Base-by-base conservation (phyloP, 2,329 filamentous ascomycete species). In the Penicillium sp. region DNA sequence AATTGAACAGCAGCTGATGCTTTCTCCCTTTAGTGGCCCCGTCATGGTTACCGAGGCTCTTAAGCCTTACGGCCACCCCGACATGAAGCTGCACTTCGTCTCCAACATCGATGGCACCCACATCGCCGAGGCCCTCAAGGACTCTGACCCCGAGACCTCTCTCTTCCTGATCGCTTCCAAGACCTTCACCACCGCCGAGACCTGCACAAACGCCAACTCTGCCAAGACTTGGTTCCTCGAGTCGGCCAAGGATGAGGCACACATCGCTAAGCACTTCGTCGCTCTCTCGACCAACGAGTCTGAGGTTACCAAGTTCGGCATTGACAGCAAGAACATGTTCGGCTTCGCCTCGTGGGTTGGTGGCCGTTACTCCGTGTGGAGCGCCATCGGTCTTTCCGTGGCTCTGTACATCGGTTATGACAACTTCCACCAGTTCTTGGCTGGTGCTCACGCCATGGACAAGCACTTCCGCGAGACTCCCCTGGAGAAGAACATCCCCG, bases 71-170 rank as follows among this genome's bases (percentile, higher is more conserved):
- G 90, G 91, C 49, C 88, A 91, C 74, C 85, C 87, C 60, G 88
- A 89, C 78, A 85, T 92, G 81, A 97, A 88, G 63, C 85, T 98
- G 46, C 93, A 98, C 84, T 99, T 99, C 71, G 95, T 99, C 67
- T 98, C 93, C 81, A 99, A 99, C 85, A 98, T 99, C 74, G 95
- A 99, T 75, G 95, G 95, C 66, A 99, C 95, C 54, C 95, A 99
- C 82, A 91, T 98, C 75, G 90, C 92, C 48, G 95, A 99, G 81
- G 93, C 95, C 50, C 86, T 98, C 59, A 88, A 87, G 73, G 80
- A 87, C 69, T 96, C 93, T 9, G 87, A 99, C 76, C 93, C 93
- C 49, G 95, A 99, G 82, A 97, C 93, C 48, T 97, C 95, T n/a
- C 89, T 99, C 63, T 98, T 99, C 88, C 85, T 99, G 68, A 87